A percentile compares a stretch with the other conserved stretches of the same genome.
Evolutionary conservation across 495 filamentous ascomycete genomes (phyloP).

Genomic region (Xylaria telfairii): DNA sequence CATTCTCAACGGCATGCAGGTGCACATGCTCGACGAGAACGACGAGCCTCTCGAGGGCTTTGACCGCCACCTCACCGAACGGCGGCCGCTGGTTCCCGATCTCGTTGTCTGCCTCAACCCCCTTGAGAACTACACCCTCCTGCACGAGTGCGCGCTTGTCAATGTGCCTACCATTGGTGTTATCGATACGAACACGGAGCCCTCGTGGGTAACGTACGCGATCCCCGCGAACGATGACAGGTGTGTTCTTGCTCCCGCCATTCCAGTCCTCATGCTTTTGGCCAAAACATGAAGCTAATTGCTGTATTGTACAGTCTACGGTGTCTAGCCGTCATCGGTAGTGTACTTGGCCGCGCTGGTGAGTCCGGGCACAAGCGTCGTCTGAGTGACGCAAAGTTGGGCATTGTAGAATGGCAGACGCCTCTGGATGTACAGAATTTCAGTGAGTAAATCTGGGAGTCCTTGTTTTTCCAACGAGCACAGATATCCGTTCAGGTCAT

Average conservation of each 20-base stretch:
- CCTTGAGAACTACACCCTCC: slow-evolving; percentile 83
- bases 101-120: slow-evolving; percentile 93
- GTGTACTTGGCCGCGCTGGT: slow-evolving; percentile 83
- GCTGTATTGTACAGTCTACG: slow-evolving; percentile 64
- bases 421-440: slow-evolving; percentile 45
- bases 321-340: slow-evolving; percentile 79
- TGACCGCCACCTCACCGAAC: slow-evolving; percentile 65
- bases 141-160: slow-evolving; percentile 88
- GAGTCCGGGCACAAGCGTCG: slow-evolving; percentile 74
- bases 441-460: slow-evolving; percentile 21
- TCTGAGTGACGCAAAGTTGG: slow-evolving; percentile 62
- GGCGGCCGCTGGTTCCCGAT: slow-evolving; percentile 77
- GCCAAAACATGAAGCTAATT: slow-evolving; percentile 6
- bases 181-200: slow-evolving; percentile 91
- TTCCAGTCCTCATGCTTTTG: not conserved
- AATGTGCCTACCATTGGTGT: slow-evolving; percentile 94
- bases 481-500: not conserved
- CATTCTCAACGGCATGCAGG: slow-evolving; percentile 71
- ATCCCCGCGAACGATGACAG: slow-evolving; percentile 97
- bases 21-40: slow-evolving; percentile 72
- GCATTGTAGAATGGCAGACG: slow-evolving; percentile 63
- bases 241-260: slow-evolving; percentile 45
- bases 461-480: not conserved
- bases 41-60: slow-evolving; percentile 73
- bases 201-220: slow-evolving; percentile 93